Evolutionary conservation across 371 early-diverging fungal species (phyloP).

Genomic region (Mucor irregularis): DNA sequence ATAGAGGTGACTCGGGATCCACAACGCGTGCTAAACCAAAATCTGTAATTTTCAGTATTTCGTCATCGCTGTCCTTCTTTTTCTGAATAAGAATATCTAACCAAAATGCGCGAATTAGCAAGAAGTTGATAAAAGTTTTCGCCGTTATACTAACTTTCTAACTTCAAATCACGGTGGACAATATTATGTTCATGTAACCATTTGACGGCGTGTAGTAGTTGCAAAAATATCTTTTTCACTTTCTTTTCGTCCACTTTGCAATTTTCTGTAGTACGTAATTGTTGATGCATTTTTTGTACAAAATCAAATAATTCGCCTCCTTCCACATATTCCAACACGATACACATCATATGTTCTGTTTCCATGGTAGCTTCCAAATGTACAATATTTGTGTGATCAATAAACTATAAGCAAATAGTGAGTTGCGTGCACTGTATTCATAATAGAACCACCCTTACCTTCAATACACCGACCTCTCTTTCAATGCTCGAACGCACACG

Average conservation of each 20-base stretch:
- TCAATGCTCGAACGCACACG: slow-evolving; percentile 48
- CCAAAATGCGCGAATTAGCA: not conserved
- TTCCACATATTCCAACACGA: slow-evolving; percentile 66
- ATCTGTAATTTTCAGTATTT: slow-evolving; percentile 63
- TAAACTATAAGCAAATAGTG: slow-evolving; percentile 36
- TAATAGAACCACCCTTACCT: slow-evolving; percentile 21
- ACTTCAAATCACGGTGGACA: slow-evolving; percentile 78
- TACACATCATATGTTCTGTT: slow-evolving; percentile 61
- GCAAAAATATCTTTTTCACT: slow-evolving; percentile 41
- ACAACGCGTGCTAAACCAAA: slow-evolving; percentile 63
- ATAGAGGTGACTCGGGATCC: slow-evolving; percentile 40
- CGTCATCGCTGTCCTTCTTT: slow-evolving; percentile 17
- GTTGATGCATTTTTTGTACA: slow-evolving; percentile 50
- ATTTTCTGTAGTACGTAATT: slow-evolving; percentile 1
- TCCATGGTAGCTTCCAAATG: slow-evolving; percentile 72
- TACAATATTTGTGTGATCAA: slow-evolving; percentile 71
- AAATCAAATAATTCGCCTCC: slow-evolving; percentile 71
- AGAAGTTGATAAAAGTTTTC: not conserved
- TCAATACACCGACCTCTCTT: slow-evolving; percentile 47
- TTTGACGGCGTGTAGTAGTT: slow-evolving; percentile 61
- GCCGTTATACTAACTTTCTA: slow-evolving; percentile 62
- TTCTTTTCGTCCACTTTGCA: slow-evolving; percentile 30
- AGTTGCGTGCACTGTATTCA: not conserved
- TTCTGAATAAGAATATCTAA: slow-evolving; percentile 30
- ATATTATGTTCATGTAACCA: slow-evolving; percentile 73